phyloP scores from a whole-genome alignment of 768 basidiomycete genomes.

The Ramaria sp. region DNA sequence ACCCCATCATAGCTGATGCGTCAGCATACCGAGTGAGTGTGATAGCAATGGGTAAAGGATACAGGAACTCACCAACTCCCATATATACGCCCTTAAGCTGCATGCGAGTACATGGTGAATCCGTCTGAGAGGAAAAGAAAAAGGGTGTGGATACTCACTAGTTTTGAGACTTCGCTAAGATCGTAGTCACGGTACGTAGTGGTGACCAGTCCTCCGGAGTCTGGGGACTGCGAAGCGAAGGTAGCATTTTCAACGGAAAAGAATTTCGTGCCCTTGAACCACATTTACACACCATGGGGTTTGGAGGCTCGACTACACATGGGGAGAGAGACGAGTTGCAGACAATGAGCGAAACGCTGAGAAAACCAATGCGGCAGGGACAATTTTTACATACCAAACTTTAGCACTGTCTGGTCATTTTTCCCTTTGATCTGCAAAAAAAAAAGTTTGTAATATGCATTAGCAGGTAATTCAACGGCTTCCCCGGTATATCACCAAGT shows the following conservation, averaged over 20 bases:
- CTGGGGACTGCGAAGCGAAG: constrained; percentile 34
- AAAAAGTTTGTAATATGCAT: constrained; percentile 2
- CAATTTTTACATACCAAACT: constrained; percentile 67
- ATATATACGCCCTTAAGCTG: constrained; percentile 28
- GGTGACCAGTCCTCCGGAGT: constrained; percentile 67
- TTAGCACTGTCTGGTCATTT: constrained; percentile 93
- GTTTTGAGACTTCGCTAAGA: constrained; percentile 76
- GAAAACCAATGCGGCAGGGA: neutral
- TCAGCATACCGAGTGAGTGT: neutral
- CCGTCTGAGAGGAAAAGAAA: neutral
- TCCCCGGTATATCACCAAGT: neutral
- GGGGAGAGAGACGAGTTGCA: neutral
- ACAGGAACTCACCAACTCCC: constrained; percentile 24
- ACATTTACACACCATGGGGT: constrained; percentile 56
- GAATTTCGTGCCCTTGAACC: neutral
- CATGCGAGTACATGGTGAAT: neutral
- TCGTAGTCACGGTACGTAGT: constrained; percentile 94
- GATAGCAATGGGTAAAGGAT: neutral
- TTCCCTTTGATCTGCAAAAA: constrained; percentile 70
- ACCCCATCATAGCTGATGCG: constrained; percentile 76
- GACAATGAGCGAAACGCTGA: neutral
- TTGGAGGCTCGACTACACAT: constrained; percentile 56
- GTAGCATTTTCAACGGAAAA: neutral
- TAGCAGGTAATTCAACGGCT: neutral
- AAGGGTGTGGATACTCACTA: constrained; percentile 23